These are phyloP conservation scores for Pythium phragmitis DNA, from an alignment of 352 stramenopile species.

Conservation along the genomic window DNA sequence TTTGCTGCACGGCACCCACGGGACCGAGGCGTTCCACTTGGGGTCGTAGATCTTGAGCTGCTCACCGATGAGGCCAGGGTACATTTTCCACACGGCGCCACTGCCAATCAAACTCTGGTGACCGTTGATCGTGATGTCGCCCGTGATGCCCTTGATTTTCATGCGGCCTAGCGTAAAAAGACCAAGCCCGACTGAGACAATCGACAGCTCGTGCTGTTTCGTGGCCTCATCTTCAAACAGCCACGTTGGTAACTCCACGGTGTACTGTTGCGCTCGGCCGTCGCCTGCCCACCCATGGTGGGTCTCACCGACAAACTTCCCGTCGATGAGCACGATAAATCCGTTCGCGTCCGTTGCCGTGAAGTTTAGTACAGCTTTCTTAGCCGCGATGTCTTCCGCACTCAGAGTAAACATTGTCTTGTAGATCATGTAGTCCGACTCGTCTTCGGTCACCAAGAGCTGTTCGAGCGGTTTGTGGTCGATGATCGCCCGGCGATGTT, in stretches of 20 bases:
- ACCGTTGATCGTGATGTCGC: slow-evolving; percentile 43
- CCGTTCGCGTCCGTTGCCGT: slow-evolving; percentile 55
- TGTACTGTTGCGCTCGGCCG: slow-evolving; percentile 49
- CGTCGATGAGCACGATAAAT: slow-evolving; percentile 55
- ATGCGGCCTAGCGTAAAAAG: slow-evolving; percentile 51
- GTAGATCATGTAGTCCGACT: slow-evolving; percentile 67
- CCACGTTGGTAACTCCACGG: slow-evolving; percentile 39
- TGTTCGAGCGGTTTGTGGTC: slow-evolving; percentile 49
- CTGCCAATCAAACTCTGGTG: slow-evolving; percentile 31
- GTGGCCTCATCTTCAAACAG: slow-evolving; percentile 15
- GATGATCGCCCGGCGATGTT: slow-evolving; percentile 37
- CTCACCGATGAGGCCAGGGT: slow-evolving; percentile 58
- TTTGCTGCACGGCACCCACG: slow-evolving; percentile 34
- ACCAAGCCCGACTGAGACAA: slow-evolving; percentile 62
- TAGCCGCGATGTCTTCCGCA: neutral
- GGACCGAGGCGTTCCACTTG: slow-evolving; percentile 47
- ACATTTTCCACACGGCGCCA: slow-evolving; percentile 48
- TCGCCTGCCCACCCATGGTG: slow-evolving; percentile 47
- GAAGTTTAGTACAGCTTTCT: slow-evolving; percentile 35
- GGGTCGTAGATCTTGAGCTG: slow-evolving; percentile 56
- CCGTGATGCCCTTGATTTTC: slow-evolving; percentile 60
- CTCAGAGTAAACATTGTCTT: slow-evolving; percentile 42
- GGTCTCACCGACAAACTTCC: slow-evolving; percentile 39
- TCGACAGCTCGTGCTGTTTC: slow-evolving; percentile 34
- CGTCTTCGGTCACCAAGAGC: slow-evolving; percentile 49